phyloP scores from a whole-genome alignment of 495 filamentous ascomycete species.

The Neurospora sp. region DNA sequence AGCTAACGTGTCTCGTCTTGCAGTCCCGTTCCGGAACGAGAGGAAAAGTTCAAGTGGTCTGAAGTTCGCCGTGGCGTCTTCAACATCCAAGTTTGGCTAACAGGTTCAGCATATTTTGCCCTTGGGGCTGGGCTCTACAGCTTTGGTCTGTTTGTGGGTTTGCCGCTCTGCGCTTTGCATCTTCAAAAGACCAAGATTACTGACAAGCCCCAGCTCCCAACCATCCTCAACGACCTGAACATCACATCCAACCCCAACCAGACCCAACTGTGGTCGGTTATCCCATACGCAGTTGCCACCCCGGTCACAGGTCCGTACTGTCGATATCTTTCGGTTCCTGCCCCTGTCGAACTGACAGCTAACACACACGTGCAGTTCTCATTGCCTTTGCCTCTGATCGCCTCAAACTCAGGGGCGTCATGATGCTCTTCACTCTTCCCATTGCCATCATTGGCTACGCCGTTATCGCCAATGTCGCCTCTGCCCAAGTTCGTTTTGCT shows the following conservation, averaged over 20 bases:
- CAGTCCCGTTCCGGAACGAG: constrained; percentile 25
- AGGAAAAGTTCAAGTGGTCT: constrained; percentile 51
- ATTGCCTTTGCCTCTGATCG: constrained; percentile 37
- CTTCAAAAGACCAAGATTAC: constrained; percentile 19
- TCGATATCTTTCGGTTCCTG: constrained; percentile 22
- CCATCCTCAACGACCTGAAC: constrained; percentile 55
- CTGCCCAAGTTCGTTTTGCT: constrained; percentile 55
- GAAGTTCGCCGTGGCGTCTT: constrained; percentile 52
- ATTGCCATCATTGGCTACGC: constrained; percentile 51
- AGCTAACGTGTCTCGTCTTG: not conserved
- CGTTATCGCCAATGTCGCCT: constrained; percentile 20
- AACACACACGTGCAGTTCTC: constrained; percentile 16
- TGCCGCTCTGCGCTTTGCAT: not conserved
- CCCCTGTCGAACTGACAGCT: not conserved
- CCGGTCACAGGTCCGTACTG: constrained; percentile 38
- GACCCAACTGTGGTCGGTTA: constrained; percentile 58
- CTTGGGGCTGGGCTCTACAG: constrained; percentile 36
- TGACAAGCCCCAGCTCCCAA: constrained; percentile 52
- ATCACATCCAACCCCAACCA: constrained; percentile 47
- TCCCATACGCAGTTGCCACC: constrained; percentile 54
- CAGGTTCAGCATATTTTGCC: constrained; percentile 34
- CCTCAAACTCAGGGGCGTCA: constrained; percentile 28
- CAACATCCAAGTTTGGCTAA: constrained; percentile 48
- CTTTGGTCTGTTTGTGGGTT: constrained; percentile 44
- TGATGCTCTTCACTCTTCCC: constrained; percentile 35